Percentiles rank a stretch among this genome's conserved stretches.
These are phyloP conservation scores for Salix suchowensis DNA, from an alignment of 345 rosid species.

Conservation along the genomic window DNA sequence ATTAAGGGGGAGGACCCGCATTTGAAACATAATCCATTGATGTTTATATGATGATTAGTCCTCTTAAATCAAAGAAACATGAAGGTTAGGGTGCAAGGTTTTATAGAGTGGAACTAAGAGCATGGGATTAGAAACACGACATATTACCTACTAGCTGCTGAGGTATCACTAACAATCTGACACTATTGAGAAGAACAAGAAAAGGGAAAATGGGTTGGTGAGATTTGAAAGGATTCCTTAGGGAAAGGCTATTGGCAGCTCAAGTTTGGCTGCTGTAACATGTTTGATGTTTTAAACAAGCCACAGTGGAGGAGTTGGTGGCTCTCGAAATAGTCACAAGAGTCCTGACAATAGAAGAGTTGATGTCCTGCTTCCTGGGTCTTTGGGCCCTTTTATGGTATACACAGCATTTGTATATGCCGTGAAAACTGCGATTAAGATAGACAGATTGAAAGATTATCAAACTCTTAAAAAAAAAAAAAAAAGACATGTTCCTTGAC, in stretches of 20 bases:
- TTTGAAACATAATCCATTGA: background rate
- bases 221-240: background rate
- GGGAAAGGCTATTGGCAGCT: background rate
- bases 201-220: background rate
- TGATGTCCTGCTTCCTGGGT: background rate
- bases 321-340: background rate
- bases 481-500: background rate
- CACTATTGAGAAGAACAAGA: background rate
- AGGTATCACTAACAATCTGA: background rate
- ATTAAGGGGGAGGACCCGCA: background rate
- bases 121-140: conserved; percentile 1
- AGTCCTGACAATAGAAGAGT: background rate
- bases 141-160: background rate
- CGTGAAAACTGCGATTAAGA: background rate
- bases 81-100: background rate
- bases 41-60: background rate
- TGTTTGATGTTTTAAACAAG: background rate
- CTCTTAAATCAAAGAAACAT: background rate
- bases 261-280: background rate
- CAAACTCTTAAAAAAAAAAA: background rate
- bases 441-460: background rate
- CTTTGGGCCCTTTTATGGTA: no score
- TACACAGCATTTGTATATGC: no score
- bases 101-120: background rate
- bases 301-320: background rate